phyloP scores from a whole-genome alignment of 345 rosid genomes.

The Citrus unshiu region DNA sequence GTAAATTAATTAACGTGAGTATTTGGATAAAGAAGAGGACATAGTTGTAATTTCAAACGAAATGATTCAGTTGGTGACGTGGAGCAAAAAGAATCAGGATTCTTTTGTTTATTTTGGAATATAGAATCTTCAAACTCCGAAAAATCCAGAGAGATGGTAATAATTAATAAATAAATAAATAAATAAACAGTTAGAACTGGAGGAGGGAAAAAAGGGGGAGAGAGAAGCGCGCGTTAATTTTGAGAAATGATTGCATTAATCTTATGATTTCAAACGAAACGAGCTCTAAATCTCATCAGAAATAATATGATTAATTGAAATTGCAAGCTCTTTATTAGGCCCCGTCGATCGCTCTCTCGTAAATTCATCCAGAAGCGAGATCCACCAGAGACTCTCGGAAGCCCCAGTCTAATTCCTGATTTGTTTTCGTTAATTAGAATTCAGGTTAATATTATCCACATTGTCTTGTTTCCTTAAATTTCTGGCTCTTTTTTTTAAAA shows the following conservation, averaged over 20 bases:
- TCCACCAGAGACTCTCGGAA: neutral
- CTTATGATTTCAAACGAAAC: neutral
- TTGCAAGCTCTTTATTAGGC: neutral
- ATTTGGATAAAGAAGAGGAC: no score
- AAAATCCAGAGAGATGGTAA: no score
- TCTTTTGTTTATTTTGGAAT: no score
- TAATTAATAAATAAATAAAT: no score
- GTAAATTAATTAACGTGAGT: no score
- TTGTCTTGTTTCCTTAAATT: neutral
- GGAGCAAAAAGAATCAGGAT: neutral
- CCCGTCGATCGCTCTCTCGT: neutral
- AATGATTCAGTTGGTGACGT: slow-evolving; percentile 6
- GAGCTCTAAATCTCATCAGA: neutral
- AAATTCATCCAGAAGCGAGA: neutral
- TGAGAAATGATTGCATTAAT: neutral
- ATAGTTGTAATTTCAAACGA: neutral
- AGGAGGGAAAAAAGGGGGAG: slow-evolving; percentile 3
- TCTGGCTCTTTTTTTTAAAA: neutral
- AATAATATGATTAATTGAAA: neutral
- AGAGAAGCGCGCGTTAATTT: neutral
- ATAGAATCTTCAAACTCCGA: neutral
- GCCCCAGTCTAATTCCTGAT: neutral
- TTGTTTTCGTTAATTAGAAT: neutral
- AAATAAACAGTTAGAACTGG: neutral
- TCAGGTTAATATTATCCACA: slow-evolving; percentile 1